phyloP scores from a whole-genome alignment of 75 land plant species.

The Cunninghamia lanceolata region DNA sequence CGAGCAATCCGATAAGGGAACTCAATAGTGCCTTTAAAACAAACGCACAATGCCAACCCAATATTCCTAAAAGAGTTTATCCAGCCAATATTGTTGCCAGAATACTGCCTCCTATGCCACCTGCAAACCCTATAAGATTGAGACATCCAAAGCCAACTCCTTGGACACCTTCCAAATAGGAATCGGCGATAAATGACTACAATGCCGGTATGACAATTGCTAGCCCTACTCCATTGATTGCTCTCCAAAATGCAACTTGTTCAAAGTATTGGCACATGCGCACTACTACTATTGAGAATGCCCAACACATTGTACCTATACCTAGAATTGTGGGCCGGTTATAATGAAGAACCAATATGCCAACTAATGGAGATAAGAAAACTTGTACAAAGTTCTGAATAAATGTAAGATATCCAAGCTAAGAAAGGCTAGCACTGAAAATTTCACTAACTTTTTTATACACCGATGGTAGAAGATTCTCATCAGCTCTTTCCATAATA shows the following conservation, averaged over 20 bases:
- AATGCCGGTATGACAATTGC: conserved; percentile 99
- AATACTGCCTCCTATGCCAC: conserved; percentile 93
- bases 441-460: conserved; percentile 96
- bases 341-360: conserved; percentile 77
- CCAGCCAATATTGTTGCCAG: conserved; percentile 93
- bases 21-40: conserved; percentile 80
- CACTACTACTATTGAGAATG: conserved; percentile 90
- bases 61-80: conserved; percentile 60
- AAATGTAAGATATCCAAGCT: conserved; percentile 93
- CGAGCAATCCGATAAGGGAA: conserved; percentile 70
- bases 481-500: conserved; percentile 96
- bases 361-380: conserved; percentile 84
- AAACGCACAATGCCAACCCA: conserved; percentile 95
- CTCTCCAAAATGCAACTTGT: conserved; percentile 87
- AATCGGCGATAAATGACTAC: conserved; percentile 95
- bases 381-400: conserved; percentile 88
- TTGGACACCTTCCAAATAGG: conserved; percentile 70
- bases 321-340: conserved; percentile 85
- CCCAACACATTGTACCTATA: conserved; percentile 93
- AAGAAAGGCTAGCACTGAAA: conserved; percentile 81
- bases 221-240: conserved; percentile 89
- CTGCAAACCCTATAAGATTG: conserved; percentile 75
- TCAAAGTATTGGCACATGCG: conserved; percentile 62
- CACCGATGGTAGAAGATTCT: conserved; percentile 91
- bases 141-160: conserved; percentile 92